Base-by-base conservation (phyloP, 163 green algal genomes). In the Prototheca cutis region DNA sequence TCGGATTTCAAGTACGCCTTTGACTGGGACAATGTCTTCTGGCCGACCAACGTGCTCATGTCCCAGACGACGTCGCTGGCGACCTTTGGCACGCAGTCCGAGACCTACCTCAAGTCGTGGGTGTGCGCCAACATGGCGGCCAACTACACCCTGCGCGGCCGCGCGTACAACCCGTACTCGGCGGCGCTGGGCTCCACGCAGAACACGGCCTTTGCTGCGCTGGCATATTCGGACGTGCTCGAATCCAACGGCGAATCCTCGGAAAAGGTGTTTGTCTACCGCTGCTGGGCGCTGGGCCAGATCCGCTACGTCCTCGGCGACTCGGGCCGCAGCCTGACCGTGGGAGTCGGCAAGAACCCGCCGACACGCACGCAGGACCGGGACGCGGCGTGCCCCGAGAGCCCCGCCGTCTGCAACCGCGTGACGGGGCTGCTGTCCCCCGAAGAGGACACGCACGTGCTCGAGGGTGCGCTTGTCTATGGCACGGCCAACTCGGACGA, bases 11-110 rank as follows among this genome's bases (percentile, higher is more conserved):
- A 66, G 57, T 73, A 63, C 29, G 70, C 55, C 17, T 77, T 74
- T n/a, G 72, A 85, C 64, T 85, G 78, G 78, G 72, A 85, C 64
- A 77, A 85, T 55, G 65, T 82, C 25, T 81, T 75, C 61, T 85
- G 62, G 58, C 65, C 78, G 4, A n/a, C 67, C 49, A 78, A 73
- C 36, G 30, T 85, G 23, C 68, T 85, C 40, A 58, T 85, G 64
- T 75, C 78, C 15, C 60, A 80, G 56, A 53, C 78, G 55, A 84
- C 74, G 6, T 71, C 67, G 30, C 47, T 68, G 24, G 47, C 10
- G n/a, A 70, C 68, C 33, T 84, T 81, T 68, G 55, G 67, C 29
- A 49, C 64, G 33, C 53, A 68, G 40, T 40, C 59, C 28, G 55
- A 83, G 68, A 18, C 47, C 3, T 83, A 73, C 55, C 64, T 85